phyloP scores from a whole-genome alignment of 768 basidiomycete genomes.

The Hydnomerulius pinastri region DNA sequence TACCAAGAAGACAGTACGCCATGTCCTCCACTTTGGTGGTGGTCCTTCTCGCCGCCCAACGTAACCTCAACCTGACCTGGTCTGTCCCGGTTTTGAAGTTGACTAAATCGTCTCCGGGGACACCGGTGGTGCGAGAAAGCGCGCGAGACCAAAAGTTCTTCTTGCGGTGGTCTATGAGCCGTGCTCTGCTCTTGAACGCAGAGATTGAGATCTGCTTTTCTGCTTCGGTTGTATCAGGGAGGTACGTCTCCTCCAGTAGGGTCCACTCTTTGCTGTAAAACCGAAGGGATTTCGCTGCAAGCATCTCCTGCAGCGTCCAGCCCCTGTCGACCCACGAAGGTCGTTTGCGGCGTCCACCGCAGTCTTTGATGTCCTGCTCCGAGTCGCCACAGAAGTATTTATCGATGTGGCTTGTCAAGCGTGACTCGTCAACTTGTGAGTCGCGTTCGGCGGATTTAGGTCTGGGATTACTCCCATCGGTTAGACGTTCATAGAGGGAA shows the following conservation, averaged over 20 bases:
- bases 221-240: constrained; percentile 15
- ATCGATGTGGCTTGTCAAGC: too few species aligned
- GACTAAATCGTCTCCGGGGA: constrained; percentile 9
- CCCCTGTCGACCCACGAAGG: constrained; percentile 13
- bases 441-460: too few species aligned
- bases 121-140: constrained; percentile 14
- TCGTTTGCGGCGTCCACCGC: constrained; percentile 1
- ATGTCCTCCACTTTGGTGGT: constrained; percentile 31
- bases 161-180: constrained; percentile 18
- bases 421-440: too few species aligned
- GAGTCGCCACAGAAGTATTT: too few species aligned
- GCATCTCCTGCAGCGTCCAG: constrained; percentile 31
- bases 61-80: constrained; percentile 19
- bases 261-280: constrained; percentile 29
- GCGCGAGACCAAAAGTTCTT: constrained; percentile 15
- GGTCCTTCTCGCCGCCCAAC: constrained; percentile 28
- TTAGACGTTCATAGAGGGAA: too few species aligned
- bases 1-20: constrained; percentile 32
- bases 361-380: too few species aligned
- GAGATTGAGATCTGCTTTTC: constrained; percentile 9
- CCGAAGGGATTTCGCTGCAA: constrained; percentile 28
- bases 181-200: constrained; percentile 18
- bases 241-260: constrained; percentile 22
- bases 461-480: too few species aligned
- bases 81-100: constrained; percentile 15